A percentile compares a stretch with the other conserved stretches of the same genome.
Evolutionary conservation across 805 yeast species (phyloP).

Genomic region (Hanseniaspora pseudoguilliermondii): DNA sequence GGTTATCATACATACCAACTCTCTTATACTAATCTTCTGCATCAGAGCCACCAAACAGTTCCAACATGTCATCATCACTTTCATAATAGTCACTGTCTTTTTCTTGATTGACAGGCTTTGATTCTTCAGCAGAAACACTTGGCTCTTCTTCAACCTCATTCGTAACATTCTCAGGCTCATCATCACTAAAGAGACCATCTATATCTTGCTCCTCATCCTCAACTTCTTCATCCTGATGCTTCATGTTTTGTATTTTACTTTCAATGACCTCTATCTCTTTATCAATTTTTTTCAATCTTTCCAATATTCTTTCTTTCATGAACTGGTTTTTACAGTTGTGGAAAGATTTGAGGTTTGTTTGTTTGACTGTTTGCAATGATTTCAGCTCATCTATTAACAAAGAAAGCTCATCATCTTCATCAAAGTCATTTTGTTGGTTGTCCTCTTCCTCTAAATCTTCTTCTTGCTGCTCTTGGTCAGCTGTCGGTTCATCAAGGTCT

Average conservation of each 20-base stretch:
- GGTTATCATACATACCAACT: too few species aligned
- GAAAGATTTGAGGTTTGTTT: conserved; percentile 10
- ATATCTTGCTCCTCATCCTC: background rate
- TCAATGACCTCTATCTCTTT: conserved; percentile 11
- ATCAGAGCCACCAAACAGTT: conserved; percentile 10
- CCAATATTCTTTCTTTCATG: conserved; percentile 12
- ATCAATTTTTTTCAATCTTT: conserved; percentile 11
- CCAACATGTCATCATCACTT: conserved; percentile 10
- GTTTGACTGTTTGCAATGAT: conserved; percentile 6
- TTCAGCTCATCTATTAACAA: conserved; percentile 16
- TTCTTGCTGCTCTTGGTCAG: conserved; percentile 26
- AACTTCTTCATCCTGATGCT: background rate
- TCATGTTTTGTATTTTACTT: background rate
- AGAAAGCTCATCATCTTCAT: conserved; percentile 25
- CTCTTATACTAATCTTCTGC: background rate
- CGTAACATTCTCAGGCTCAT: conserved; percentile 4
- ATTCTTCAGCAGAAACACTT: background rate
- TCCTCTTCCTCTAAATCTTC: conserved; percentile 30
- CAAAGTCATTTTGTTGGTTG: conserved; percentile 29
- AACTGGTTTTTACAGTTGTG: conserved; percentile 12
- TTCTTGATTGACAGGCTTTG: background rate
- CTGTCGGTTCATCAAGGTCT: conserved; percentile 18
- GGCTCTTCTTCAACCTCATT: background rate
- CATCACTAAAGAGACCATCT: conserved; percentile 9
- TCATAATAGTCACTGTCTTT: background rate